A percentile compares a stretch with the other conserved stretches of the same genome.
These are phyloP conservation scores for Rhynchosporium agropyri DNA, from an alignment of 2,329 filamentous ascomycete genomes.

Conservation along the genomic window DNA sequence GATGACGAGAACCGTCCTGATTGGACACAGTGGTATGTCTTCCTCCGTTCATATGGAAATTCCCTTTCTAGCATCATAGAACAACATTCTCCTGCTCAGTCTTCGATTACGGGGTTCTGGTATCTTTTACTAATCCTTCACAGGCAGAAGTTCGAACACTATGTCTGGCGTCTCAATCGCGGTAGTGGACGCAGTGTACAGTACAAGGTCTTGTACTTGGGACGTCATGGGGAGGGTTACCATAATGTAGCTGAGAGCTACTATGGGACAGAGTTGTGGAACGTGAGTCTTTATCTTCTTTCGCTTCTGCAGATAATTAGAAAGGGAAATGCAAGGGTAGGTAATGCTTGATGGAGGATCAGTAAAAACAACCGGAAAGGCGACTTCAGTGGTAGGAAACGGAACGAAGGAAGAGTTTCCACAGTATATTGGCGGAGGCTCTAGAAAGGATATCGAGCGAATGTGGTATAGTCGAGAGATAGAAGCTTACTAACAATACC, in stretches of 20 bases:
- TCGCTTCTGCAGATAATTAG: background rate
- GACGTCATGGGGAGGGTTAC: constrained; percentile 68
- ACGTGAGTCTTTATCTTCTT: constrained; percentile 49
- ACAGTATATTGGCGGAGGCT: too few relatives aligned
- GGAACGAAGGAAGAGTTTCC: too few relatives aligned
- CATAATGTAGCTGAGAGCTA: constrained; percentile 64
- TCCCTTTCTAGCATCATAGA: too few relatives aligned
- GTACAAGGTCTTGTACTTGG: constrained; percentile 69
- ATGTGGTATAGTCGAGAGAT: background rate
- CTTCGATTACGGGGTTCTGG: too few relatives aligned
- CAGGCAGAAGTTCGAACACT: constrained; percentile 58
- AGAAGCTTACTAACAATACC: background rate
- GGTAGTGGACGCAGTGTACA: constrained; percentile 48
- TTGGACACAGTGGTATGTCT: constrained; percentile 57
- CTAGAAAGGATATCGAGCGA: too few relatives aligned
- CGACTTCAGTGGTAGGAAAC: too few relatives aligned
- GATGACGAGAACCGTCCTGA: constrained; percentile 49
- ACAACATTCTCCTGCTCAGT: too few relatives aligned
- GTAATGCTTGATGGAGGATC: background rate
- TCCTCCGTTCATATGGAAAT: too few relatives aligned
- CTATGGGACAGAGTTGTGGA: constrained; percentile 71
- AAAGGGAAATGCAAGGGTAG: background rate
- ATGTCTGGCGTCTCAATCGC: constrained; percentile 59
- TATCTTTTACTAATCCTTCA: too few relatives aligned
- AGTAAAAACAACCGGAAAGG: too few relatives aligned